Evolutionary conservation across 2,329 filamentous ascomycete genomes (phyloP), one percentile per base, ranked within the genome.

Genomic region (Cadophora sp.): DNA sequence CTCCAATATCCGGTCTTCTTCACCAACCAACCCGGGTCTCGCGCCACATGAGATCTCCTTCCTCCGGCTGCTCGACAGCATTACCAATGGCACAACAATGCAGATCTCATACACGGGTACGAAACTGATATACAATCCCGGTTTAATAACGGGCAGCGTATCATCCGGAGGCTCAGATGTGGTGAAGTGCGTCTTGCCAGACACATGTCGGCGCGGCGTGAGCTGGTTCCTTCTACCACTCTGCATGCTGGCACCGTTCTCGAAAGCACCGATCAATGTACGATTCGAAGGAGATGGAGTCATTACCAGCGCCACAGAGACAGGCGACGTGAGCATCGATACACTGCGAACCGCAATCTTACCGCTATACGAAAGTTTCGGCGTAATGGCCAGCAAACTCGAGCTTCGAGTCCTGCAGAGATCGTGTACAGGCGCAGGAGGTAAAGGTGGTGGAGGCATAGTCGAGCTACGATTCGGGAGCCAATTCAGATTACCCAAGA

Each of bases 71-170:
- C 90, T 99, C 77, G 96, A 98, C 80, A 87, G 93, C 73, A 86
- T 99, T 76, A 99, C 96, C 77, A 99, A 99, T 84, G 96, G 96
- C 81, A 92, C 92, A 67, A 90, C 92, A 66, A 93, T 98, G 82
- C 94, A 97, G 77, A 97, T 99, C 74, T 97, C 94, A 12, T 96
- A 97, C 82, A 97, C 94, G 1, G 96, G 96, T 78, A 98, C 96
- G 0, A 94, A 93, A 0, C 87, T 99, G 66, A 91, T 94, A 46
- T 99, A 97, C 82, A 91, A 92, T 73, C 96, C 96, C 0, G 96
- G 96, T 43, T 84, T 99, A 50, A 97, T 99, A 76, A 96, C 93
- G 0, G 96, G 96, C 70, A 91, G 90, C 58, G 89, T 92, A 22
- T 86, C 90, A 61, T 93, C 93, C 75, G 90, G 92, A 46, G 84